A percentile compares a stretch with the other conserved stretches of the same genome.
Conservation (phyloP, 768 basidiomycete genomes). For the Tephrocybe sp. region DNA sequence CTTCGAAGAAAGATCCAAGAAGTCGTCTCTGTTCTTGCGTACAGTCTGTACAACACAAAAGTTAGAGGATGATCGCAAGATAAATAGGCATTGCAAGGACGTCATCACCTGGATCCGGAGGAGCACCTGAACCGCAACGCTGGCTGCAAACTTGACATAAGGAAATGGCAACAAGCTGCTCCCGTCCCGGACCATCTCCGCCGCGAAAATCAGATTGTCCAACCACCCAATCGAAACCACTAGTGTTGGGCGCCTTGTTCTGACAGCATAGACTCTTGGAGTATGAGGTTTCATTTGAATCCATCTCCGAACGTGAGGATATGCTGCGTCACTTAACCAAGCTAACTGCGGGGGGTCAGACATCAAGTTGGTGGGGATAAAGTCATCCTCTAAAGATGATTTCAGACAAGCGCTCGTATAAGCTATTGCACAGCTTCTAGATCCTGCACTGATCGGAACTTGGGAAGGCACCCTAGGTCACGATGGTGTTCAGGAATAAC, state of each 20-base stretch:
- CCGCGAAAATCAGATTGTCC: background rate
- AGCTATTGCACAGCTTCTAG: no score
- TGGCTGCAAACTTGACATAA: background rate
- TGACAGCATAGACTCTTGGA: background rate
- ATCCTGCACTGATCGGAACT: no score
- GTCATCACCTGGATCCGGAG: background rate
- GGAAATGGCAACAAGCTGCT: background rate
- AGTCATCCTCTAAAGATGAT: no score
- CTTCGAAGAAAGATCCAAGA: background rate
- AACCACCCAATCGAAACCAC: background rate
- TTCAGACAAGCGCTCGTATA: no score
- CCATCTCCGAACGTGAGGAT: no score
- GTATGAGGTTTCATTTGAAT: no score
- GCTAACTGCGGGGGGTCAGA: no score
- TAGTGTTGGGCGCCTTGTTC: background rate
- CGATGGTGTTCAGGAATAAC: no score
- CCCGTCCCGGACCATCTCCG: background rate
- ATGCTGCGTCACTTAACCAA: no score
- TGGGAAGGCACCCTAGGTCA: no score
- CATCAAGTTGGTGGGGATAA: no score
- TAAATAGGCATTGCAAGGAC: background rate
- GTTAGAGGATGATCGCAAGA: background rate
- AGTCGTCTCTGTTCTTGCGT: conserved; percentile 2
- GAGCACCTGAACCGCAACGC: background rate
- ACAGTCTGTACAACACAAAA: background rate